Evolutionary conservation across 2,329 filamentous ascomycete species (phyloP).

Genomic region (Diplodia corticola): DNA sequence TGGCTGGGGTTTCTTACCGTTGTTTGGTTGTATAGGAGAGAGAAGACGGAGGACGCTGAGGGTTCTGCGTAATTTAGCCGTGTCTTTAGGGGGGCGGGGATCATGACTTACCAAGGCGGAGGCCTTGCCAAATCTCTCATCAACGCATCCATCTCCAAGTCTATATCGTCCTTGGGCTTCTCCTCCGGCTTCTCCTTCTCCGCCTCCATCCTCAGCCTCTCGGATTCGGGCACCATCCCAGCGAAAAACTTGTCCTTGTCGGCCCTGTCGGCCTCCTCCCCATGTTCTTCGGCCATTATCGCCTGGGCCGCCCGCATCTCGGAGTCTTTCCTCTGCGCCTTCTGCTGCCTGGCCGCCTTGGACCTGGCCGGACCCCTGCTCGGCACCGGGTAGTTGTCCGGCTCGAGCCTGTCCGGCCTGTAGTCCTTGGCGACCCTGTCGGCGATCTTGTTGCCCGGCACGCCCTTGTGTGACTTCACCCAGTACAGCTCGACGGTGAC

Average conservation of each 20-base stretch:
- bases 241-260: no score
- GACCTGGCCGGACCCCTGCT: no score
- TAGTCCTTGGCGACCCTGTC: no score
- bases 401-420: no score
- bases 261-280: not conserved
- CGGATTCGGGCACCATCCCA: no score
- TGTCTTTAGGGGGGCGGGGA: no score
- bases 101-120: not conserved
- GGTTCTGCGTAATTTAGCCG: not conserved
- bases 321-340: no score
- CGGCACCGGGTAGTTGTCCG: no score
- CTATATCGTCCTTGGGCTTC: not conserved
- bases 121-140: not conserved
- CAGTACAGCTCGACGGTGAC: not conserved
- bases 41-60: not conserved
- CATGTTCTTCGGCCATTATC: no score
- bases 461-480: not conserved
- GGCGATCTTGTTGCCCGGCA: not conserved
- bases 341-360: no score
- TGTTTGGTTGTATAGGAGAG: not conserved
- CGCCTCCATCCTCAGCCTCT: no score
- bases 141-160: not conserved
- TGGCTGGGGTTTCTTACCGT: constrained; percentile 44
- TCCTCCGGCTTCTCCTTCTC: not conserved
- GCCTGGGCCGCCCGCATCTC: no score